These are phyloP conservation scores for Prosopis cineraria DNA, from an alignment of 306 rosid species.

Conservation along the genomic window DNA sequence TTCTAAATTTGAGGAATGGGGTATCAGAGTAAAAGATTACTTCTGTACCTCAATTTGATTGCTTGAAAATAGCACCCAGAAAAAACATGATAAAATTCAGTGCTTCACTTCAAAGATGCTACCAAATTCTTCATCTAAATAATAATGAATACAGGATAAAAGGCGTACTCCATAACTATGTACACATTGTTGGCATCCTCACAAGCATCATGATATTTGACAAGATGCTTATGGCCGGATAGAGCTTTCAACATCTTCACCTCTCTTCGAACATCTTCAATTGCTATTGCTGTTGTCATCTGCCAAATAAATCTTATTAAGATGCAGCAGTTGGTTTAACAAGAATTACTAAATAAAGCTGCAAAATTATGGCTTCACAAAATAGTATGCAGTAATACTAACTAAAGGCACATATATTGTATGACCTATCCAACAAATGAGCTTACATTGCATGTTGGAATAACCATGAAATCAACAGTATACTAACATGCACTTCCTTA, in stretches of 20 bases:
- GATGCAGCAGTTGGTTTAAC: not conserved
- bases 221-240: conserved; percentile 90
- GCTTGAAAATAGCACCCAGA: not conserved
- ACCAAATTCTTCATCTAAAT: conserved; percentile 18
- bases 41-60: not conserved
- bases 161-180: conserved; percentile 99
- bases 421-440: conserved; percentile 6
- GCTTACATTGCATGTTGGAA: not conserved
- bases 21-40: not conserved
- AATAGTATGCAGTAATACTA: not conserved
- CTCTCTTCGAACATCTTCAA: conserved; percentile 67
- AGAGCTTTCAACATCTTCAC: conserved; percentile 92
- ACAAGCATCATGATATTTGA: conserved; percentile 90
- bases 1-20: not conserved
- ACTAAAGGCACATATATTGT: conserved; percentile 8
- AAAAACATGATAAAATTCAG: conserved; percentile 3
- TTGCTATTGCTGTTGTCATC: conserved; percentile 21
- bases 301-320: conserved; percentile 13
- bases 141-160: conserved; percentile 31
- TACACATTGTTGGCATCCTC: conserved; percentile 73
- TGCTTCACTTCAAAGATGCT: not conserved
- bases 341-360: not conserved
- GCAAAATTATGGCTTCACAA: not conserved
- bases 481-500: not conserved
- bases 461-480: not conserved